These are phyloP conservation scores for Yamadazyma taylorii DNA, from an alignment of 1,139 yeast genomes.

Conservation along the genomic window DNA sequence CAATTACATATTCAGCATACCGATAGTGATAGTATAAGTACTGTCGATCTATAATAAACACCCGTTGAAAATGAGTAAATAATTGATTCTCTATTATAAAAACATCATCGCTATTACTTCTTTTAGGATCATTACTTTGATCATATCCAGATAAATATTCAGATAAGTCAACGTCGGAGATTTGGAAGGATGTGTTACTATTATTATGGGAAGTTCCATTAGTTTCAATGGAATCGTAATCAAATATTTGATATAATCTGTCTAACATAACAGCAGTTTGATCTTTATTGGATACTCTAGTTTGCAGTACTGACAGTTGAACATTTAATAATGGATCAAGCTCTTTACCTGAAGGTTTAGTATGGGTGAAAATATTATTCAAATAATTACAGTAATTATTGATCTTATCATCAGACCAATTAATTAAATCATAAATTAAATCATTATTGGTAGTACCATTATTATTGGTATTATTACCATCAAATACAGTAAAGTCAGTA, in stretches of 20 bases:
- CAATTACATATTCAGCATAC: conserved; percentile 6
- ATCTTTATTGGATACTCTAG: background rate
- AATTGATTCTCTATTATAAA: conserved; percentile 15
- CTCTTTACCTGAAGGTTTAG: conserved; percentile 10
- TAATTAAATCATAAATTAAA: conserved; percentile 20
- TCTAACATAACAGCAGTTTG: conserved; percentile 29
- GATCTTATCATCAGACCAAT: conserved; percentile 42
- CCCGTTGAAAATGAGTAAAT: conserved; percentile 10
- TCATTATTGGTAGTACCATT: conserved; percentile 18
- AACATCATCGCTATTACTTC: conserved; percentile 10
- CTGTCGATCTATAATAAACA: conserved; percentile 6
- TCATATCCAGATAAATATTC: conserved; percentile 9
- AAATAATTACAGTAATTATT: conserved; percentile 44
- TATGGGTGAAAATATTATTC: conserved; percentile 31
- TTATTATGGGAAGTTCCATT: background rate
- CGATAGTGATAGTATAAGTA: conserved; percentile 10
- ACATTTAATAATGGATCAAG: background rate
- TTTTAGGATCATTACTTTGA: conserved; percentile 4
- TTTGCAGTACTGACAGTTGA: background rate
- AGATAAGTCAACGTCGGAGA: conserved; percentile 3
- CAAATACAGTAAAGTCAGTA: conserved; percentile 18
- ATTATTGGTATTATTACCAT: too few relatives aligned
- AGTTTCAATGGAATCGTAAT: conserved; percentile 15
- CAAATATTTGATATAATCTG: conserved; percentile 38
- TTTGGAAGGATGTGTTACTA: background rate